Base-by-base conservation (phyloP, 179 eudicot genomes). In the Beta corolliflora region DNA sequence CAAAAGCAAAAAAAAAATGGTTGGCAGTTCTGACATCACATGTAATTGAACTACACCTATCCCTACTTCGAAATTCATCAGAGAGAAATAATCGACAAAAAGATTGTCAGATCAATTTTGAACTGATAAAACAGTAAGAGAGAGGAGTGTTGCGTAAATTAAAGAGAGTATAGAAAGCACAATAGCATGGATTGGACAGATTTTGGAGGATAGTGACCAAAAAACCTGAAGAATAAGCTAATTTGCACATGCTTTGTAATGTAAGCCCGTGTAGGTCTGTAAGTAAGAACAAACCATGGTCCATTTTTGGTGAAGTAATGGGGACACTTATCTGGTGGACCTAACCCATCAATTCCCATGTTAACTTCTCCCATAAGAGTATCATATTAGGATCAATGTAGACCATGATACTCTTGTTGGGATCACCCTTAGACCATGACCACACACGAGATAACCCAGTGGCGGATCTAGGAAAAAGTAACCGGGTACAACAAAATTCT, bases 161-260 rank as follows among this genome's bases (percentile, higher is more conserved):
- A 36, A 36, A 36, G 41, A 36, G 41, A 36, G 41, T 36, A 36
- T 36, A 36, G 41, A 36, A 36, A 36, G 45, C 61, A 52, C 13
- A 58, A 58, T 48, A 18, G 61, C 18, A 12, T 4, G 41, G 76
- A 73, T 73, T 73, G 11, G 77, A 73, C 77, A 73, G 54, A 44
- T 73, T 54, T 73, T 73, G 77, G 60, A 53, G 16, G 63, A 29
- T 54, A 73, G 77, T 73, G 48, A 6, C 54, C 7, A 16, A 16
- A 54, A 54, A 14, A 25, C 3, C 77, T 7, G 45, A 54, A 23
- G 2, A 73, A 2, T 50, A 23, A 46, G 52, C 74, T 70, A 19
- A 71, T 53, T 53, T 73, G 76, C 76, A 73, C 76, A 73, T 73
- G 76, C 76, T 14, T 73, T 73, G 45, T 13, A 29, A 73, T 53